Evolutionary conservation across 164 flowering plant species (phyloP).

Genomic region (Tinospora cordifolia): DNA sequence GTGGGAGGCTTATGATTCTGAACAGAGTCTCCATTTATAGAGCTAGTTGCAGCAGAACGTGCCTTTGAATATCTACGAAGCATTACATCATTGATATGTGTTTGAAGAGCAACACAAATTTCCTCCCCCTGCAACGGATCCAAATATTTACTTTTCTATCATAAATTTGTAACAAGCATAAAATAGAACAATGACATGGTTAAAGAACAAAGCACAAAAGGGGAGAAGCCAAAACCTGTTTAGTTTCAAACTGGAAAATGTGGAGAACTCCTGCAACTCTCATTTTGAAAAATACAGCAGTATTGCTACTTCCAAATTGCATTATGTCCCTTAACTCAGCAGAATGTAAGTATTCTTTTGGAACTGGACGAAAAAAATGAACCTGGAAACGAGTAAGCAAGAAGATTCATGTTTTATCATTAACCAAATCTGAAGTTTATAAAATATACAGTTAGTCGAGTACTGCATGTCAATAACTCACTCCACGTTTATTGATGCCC

Average conservation of each 20-base stretch:
- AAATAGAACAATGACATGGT: not conserved
- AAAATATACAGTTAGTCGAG: not conserved
- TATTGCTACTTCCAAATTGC: constrained; percentile 99
- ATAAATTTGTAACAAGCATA: not conserved
- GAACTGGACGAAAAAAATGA: constrained; percentile 99
- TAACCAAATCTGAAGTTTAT: not conserved
- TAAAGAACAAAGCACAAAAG: not conserved
- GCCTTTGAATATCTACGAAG: constrained; percentile 93
- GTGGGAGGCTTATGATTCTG: constrained; percentile 37
- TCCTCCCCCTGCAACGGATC: constrained; percentile 79
- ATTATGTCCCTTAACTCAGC: constrained; percentile 98
- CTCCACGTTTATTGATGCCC: constrained; percentile 98
- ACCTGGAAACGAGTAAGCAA: constrained; percentile 39
- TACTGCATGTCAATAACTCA: constrained; percentile 25
- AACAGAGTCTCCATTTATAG: constrained; percentile 60
- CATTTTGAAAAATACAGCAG: constrained; percentile 99
- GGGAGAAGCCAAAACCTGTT: constrained; percentile 53
- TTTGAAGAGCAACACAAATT: constrained; percentile 97
- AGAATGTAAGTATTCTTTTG: constrained; percentile 96
- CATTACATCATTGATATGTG: constrained; percentile 99
- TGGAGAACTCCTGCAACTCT: constrained; percentile 98
- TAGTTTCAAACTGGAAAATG: constrained; percentile 97
- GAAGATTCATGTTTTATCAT: constrained; percentile 8
- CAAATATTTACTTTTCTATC: not conserved
- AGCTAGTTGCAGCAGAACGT: constrained; percentile 53